Evolutionary conservation across 176 grass and related monocot species (phyloP).

Genomic region (Zea mays): DNA sequence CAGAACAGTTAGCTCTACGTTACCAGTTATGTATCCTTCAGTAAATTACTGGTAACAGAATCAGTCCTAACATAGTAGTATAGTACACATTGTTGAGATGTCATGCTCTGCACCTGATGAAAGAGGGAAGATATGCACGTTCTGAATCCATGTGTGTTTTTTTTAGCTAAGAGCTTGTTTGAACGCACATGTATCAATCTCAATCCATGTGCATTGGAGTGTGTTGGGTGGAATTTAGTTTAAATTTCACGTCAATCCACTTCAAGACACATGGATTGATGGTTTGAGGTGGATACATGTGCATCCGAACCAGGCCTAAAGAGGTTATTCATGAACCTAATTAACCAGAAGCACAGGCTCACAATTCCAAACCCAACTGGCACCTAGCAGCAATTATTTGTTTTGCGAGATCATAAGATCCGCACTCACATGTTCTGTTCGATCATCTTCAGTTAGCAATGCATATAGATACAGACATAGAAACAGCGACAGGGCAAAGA

Average conservation of each 20-base stretch:
- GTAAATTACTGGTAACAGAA: not conserved
- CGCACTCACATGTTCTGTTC: not conserved
- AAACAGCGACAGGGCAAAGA: not conserved
- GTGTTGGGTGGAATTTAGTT: too few relatives aligned
- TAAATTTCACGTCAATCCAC: too few relatives aligned
- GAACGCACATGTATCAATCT: too few relatives aligned
- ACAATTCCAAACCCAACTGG: not conserved
- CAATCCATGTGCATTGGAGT: too few relatives aligned
- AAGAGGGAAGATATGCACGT: not conserved
- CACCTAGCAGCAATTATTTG: not conserved
- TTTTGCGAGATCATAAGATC: not conserved
- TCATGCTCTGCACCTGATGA: not conserved
- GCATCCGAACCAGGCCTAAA: not conserved
- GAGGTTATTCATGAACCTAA: not conserved
- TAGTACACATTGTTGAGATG: not conserved
- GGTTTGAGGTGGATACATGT: too few relatives aligned
- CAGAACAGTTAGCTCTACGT: not conserved
- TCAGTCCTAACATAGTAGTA: not conserved
- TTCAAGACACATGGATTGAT: too few relatives aligned
- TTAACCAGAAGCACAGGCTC: not conserved
- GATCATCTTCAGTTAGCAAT: slow-evolving; percentile 9
- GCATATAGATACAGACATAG: not conserved
- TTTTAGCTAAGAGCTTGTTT: too few relatives aligned
- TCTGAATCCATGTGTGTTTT: not conserved
- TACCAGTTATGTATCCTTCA: not conserved